phyloP scores from a whole-genome alignment of 2,329 filamentous ascomycete species.

The Paecilomyces fulvus region DNA sequence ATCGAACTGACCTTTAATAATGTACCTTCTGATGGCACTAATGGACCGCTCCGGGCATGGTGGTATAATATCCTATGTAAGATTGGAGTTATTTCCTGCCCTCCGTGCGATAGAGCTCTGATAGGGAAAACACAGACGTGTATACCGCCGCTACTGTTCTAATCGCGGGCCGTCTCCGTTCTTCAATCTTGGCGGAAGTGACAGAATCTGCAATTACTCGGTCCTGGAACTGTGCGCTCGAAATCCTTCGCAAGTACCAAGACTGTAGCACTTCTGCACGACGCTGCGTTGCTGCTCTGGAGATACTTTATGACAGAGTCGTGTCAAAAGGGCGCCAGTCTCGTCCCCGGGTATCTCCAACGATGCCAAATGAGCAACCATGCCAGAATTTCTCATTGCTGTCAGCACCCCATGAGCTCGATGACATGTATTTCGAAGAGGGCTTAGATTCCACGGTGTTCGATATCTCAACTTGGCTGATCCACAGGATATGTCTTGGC shows the following conservation, averaged over 20 bases:
- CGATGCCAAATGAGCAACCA: not conserved
- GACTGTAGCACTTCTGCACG: conserved; percentile 22
- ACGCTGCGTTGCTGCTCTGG: conserved; percentile 23
- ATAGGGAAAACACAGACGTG: conserved; percentile 15
- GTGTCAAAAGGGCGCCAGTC: conserved; percentile 10
- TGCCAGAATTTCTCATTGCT: not conserved
- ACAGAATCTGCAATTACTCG: conserved; percentile 13
- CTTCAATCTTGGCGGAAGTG: conserved; percentile 17
- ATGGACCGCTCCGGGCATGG: conserved; percentile 26
- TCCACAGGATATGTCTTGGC: conserved; percentile 28
- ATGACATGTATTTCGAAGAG: conserved; percentile 20
- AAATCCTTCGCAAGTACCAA: conserved; percentile 23
- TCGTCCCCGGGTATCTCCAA: not conserved
- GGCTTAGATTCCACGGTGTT: conserved; percentile 16
- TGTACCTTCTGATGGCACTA: conserved; percentile 17
- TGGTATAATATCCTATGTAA: conserved; percentile 31
- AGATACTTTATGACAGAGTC: conserved; percentile 23
- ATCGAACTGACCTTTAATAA: conserved; percentile 23
- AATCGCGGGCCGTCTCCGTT: conserved; percentile 23
- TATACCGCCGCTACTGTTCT: conserved; percentile 29
- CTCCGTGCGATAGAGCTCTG: not conserved
- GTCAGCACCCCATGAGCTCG: conserved; percentile 2
- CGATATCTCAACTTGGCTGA: conserved; percentile 20
- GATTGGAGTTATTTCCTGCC: not conserved
- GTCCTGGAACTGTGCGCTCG: conserved; percentile 22